These are phyloP conservation scores for Pleurotus sapidus DNA, from an alignment of 768 basidiomycete genomes.

Conservation along the genomic window DNA sequence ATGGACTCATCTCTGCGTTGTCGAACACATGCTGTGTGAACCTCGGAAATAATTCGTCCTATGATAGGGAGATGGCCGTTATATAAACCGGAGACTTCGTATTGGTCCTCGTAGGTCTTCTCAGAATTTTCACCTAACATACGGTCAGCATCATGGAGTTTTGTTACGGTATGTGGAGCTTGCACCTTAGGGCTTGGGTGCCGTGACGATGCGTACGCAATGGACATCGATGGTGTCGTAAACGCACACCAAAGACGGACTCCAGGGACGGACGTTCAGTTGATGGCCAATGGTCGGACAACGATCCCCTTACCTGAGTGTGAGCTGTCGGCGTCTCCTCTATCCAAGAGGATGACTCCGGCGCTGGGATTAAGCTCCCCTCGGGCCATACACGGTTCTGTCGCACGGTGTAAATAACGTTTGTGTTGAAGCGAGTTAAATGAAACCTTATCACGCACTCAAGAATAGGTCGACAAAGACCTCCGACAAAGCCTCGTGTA, in stretches of 20 bases:
- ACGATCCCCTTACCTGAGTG: slow-evolving; percentile 8
- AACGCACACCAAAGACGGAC: slow-evolving; percentile 83
- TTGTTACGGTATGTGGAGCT: background rate
- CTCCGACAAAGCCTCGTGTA: slow-evolving; percentile 49
- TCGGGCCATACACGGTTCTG: slow-evolving; percentile 33
- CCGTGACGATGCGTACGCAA: slow-evolving; percentile 61
- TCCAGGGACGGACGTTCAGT: slow-evolving; percentile 18
- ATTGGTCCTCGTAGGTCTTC: slow-evolving; percentile 9
- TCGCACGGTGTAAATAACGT: background rate
- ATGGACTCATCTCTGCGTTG: too few species aligned
- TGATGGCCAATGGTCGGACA: background rate
- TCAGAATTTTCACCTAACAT: slow-evolving; percentile 15
- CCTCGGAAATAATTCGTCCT: too few species aligned
- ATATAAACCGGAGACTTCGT: slow-evolving; percentile 2
- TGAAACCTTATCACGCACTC: slow-evolving; percentile 32
- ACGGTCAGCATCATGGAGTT: background rate
- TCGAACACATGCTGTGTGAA: too few species aligned
- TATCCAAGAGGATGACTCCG: slow-evolving; percentile 60
- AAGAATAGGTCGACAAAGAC: slow-evolving; percentile 48
- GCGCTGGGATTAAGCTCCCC: slow-evolving; percentile 49
- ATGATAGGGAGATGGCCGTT: slow-evolving; percentile 3
- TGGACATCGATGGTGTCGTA: slow-evolving; percentile 79
- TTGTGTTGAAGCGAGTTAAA: background rate
- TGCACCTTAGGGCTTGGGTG: slow-evolving; percentile 58
- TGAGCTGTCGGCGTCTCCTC: slow-evolving; percentile 32